phyloP scores from a whole-genome alignment of 192 early-diverging fungal genomes.

The Umbelopsis isabellina region DNA sequence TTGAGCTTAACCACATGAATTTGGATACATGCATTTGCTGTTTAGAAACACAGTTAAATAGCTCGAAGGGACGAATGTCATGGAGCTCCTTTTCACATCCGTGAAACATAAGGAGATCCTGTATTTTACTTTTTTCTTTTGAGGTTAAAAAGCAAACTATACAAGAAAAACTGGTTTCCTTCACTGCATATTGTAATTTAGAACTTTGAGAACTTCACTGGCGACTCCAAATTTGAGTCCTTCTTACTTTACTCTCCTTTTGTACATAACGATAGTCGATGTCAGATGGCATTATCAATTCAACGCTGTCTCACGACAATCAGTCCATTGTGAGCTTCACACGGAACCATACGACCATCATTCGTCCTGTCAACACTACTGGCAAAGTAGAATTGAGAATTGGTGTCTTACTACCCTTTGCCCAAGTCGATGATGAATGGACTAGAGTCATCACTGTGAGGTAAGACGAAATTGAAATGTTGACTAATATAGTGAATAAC shows the following conservation, averaged over 20 bases:
- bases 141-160: background rate
- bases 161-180: background rate
- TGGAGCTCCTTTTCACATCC: conserved; percentile 13
- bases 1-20: too few species aligned
- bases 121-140: conserved; percentile 1
- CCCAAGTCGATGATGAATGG: conserved; percentile 37
- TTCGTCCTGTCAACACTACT: conserved; percentile 19
- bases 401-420: conserved; percentile 39
- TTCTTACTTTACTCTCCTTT: conserved; percentile 9
- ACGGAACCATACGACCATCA: background rate
- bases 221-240: background rate
- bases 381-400: conserved; percentile 31
- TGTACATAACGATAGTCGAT: background rate
- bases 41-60: too few species aligned
- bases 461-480: conserved; percentile 10
- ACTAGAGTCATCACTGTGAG: conserved; percentile 39
- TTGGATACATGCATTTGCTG: too few species aligned
- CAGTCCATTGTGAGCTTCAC: conserved; percentile 1
- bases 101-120: conserved; percentile 19
- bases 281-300: conserved; percentile 20
- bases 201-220: conserved; percentile 1
- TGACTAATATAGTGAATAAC: background rate
- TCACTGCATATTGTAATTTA: conserved; percentile 5
- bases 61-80: conserved; percentile 3
- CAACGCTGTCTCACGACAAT: conserved; percentile 19